phyloP scores from a whole-genome alignment of 192 early-diverging fungal species.

The Thamnidium elegans region DNA sequence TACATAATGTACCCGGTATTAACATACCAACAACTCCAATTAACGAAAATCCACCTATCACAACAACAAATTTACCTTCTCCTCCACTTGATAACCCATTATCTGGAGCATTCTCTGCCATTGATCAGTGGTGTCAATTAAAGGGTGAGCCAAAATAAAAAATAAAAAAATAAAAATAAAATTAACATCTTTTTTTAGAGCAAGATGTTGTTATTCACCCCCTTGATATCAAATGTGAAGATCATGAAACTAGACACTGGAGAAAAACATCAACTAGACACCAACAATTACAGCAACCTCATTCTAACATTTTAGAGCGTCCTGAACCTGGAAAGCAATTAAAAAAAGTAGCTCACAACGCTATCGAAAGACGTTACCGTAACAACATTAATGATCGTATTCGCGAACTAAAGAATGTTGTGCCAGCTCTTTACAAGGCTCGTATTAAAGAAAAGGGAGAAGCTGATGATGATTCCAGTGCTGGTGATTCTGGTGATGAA shows the following conservation, averaged over 20 bases:
- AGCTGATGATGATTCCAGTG: conserved; percentile 41
- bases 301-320: background rate
- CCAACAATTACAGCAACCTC: background rate
- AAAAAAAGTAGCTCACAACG: conserved; percentile 94
- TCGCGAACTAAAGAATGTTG: conserved; percentile 77
- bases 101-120: background rate
- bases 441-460: conserved; percentile 28
- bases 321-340: conserved; percentile 49
- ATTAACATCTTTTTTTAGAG: background rate
- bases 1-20: conserved; percentile 11
- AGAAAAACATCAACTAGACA: conserved; percentile 1
- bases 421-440: conserved; percentile 72
- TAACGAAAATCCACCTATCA: background rate
- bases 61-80: background rate
- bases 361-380: conserved; percentile 92
- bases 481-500: conserved; percentile 6
- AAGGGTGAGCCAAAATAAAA: conserved; percentile 1
- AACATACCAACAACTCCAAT: conserved; percentile 16
- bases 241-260: conserved; percentile 19
- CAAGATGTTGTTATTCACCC: conserved; percentile 6
- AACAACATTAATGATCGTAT: conserved; percentile 98
- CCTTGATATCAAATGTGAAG: background rate
- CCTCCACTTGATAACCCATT: conserved; percentile 2
- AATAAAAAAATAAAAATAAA: background rate
- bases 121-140: background rate